A percentile compares a stretch with the other conserved stretches of the same genome.
phyloP scores from a whole-genome alignment of 139 green algal species.

The Volvox africanus region DNA sequence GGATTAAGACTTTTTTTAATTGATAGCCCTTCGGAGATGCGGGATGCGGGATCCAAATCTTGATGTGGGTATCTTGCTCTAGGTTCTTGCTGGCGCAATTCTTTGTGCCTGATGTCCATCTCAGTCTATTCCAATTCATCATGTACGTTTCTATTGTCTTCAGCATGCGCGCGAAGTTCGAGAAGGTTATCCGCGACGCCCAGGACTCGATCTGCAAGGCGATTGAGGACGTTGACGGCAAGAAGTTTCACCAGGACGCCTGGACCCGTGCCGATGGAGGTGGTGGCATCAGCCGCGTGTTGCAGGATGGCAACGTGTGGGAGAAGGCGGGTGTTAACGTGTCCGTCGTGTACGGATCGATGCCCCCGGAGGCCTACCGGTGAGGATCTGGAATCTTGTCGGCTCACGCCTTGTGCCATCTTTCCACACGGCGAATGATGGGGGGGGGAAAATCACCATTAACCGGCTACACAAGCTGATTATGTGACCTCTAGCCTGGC shows the following conservation, averaged over 20 bases:
- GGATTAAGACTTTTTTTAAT: no score
- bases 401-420: no score
- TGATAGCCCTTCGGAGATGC: no score
- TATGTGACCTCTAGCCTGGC: no score
- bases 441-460: no score
- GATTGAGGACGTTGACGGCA: slow-evolving; percentile 93
- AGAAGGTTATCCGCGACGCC: slow-evolving; percentile 85
- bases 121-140: neutral
- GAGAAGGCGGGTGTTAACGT: slow-evolving; percentile 97
- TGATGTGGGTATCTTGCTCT: no score
- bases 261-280: slow-evolving; percentile 93
- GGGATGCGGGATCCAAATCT: no score
- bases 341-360: slow-evolving; percentile 97
- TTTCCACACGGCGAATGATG: no score
- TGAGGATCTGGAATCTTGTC: neutral
- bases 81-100: no score
- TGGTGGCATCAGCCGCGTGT: slow-evolving; percentile 96
- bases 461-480: no score
- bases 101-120: neutral
- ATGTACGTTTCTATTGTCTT: neutral
- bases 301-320: slow-evolving; percentile 93
- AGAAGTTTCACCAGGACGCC: slow-evolving; percentile 93
- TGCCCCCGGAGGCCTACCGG: slow-evolving; percentile 97
- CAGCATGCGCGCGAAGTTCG: slow-evolving; percentile 88
- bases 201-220: slow-evolving; percentile 94